Conservation (phyloP, 1,284 basidiomycete genomes). For the Pterulicium gracile region DNA sequence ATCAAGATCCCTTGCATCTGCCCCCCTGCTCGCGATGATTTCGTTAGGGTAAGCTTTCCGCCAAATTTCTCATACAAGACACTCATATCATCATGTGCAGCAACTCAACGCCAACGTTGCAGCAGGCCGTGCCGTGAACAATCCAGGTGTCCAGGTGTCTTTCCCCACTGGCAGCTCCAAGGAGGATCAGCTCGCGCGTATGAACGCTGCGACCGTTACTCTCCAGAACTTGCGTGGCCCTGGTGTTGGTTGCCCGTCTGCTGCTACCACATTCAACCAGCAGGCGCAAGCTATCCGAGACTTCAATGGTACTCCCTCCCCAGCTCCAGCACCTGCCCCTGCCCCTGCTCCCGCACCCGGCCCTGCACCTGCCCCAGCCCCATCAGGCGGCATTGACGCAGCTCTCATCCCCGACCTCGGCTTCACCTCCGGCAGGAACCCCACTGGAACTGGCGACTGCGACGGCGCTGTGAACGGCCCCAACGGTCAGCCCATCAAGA, state of each 20-base stretch:
- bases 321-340: neutral
- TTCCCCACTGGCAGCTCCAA: constrained; percentile 33
- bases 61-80: neutral
- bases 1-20: constrained; percentile 34
- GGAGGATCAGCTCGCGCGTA: constrained; percentile 25
- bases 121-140: constrained; percentile 31
- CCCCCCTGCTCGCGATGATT: constrained; percentile 29
- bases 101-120: constrained; percentile 31
- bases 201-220: constrained; percentile 23
- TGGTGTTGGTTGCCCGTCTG: constrained; percentile 25
- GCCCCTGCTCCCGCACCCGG: neutral
- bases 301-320: neutral
- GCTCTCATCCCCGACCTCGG: constrained; percentile 10
- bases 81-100: constrained; percentile 9
- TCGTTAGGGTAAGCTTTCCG: constrained; percentile 27
- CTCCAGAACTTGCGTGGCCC: constrained; percentile 27
- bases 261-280: constrained; percentile 18
- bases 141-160: constrained; percentile 26
- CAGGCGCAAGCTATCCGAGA: constrained; percentile 16
- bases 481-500: constrained; percentile 38
- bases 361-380: constrained; percentile 2
- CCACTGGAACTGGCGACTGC: constrained; percentile 33
- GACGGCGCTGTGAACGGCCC: constrained; percentile 42
- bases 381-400: constrained; percentile 5
- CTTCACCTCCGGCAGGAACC: constrained; percentile 8